Percentiles rank a stretch among this genome's conserved stretches.
Evolutionary conservation across 139 green algal genomes (phyloP).

Genomic region (Coelastrella sp.): DNA sequence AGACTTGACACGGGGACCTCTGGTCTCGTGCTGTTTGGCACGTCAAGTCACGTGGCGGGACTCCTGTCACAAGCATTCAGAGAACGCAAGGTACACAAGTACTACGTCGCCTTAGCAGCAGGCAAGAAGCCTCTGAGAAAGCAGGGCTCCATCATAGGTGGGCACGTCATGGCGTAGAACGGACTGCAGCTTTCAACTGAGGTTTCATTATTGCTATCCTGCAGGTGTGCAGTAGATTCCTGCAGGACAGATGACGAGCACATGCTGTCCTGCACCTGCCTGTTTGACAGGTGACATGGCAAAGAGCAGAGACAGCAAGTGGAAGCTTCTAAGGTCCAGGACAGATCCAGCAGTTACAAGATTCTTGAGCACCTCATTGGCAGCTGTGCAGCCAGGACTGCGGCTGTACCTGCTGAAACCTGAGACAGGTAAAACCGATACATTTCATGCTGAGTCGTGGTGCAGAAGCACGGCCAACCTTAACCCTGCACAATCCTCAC

Average conservation of each 20-base stretch:
- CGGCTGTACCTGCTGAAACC: constrained; percentile 30
- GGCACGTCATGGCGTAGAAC: background rate
- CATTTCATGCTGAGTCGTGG: no score
- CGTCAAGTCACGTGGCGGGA: constrained; percentile 2
- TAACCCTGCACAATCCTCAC: background rate
- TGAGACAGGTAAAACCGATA: background rate
- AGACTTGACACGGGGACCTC: constrained; percentile 33
- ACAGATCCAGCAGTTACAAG: constrained; percentile 10
- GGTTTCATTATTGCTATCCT: no score
- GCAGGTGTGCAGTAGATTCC: no score
- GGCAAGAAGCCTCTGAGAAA: constrained; percentile 14
- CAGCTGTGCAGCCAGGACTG: constrained; percentile 25
- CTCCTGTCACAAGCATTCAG: constrained; percentile 26
- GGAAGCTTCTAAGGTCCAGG: background rate
- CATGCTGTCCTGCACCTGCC: background rate
- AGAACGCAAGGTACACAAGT: constrained; percentile 31
- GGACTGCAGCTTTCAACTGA: no score
- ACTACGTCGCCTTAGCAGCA: constrained; percentile 20
- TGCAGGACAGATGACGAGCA: no score
- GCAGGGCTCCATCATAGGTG: constrained; percentile 20
- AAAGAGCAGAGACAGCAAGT: background rate
- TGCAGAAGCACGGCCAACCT: no score
- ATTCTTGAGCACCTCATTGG: background rate
- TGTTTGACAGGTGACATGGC: constrained; percentile 9
- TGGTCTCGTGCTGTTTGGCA: constrained; percentile 24